Evolutionary conservation across 2,329 filamentous ascomycete genomes (phyloP).

Genomic region (Setomelanomma holmii): DNA sequence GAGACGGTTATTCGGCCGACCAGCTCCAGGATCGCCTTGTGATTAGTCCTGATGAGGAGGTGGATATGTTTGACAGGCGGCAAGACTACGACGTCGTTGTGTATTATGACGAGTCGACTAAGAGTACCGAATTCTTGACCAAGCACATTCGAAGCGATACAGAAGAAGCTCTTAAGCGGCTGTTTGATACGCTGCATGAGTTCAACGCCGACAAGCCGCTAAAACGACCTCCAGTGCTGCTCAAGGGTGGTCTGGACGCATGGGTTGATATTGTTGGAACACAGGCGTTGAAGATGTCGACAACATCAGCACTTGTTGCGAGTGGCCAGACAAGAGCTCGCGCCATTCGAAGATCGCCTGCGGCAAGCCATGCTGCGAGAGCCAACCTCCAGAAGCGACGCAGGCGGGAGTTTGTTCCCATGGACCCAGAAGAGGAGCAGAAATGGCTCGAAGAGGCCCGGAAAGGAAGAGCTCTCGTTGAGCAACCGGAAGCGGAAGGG

Average conservation of each 20-base stretch:
- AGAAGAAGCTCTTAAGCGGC: conserved; percentile 66
- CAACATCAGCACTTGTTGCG: conserved; percentile 60
- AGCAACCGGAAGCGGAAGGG: conserved; percentile 41
- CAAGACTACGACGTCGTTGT: conserved; percentile 86
- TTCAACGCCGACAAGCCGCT: conserved; percentile 83
- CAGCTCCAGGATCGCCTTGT: conserved; percentile 72
- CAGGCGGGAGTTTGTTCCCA: conserved; percentile 69
- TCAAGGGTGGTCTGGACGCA: conserved; percentile 82
- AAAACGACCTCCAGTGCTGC: conserved; percentile 74
- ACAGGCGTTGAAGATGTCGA: conserved; percentile 66
- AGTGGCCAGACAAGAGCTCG: conserved; percentile 55
- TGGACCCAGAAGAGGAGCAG: conserved; percentile 81
- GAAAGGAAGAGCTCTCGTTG: conserved; percentile 64
- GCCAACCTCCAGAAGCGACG: conserved; percentile 63
- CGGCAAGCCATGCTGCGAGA: conserved; percentile 59
- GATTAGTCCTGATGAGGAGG: conserved; percentile 76
- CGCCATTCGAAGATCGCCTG: conserved; percentile 60
- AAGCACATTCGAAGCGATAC: conserved; percentile 52
- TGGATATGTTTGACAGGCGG: conserved; percentile 72
- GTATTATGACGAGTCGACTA: conserved; percentile 80
- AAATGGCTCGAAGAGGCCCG: conserved; percentile 80
- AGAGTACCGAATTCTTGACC: conserved; percentile 64
- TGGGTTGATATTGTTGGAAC: conserved; percentile 85
- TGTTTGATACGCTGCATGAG: conserved; percentile 81
- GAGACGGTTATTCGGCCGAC: conserved; percentile 71